Base-by-base conservation (phyloP, 768 basidiomycete genomes). In the Pisolithus tinctorius region DNA sequence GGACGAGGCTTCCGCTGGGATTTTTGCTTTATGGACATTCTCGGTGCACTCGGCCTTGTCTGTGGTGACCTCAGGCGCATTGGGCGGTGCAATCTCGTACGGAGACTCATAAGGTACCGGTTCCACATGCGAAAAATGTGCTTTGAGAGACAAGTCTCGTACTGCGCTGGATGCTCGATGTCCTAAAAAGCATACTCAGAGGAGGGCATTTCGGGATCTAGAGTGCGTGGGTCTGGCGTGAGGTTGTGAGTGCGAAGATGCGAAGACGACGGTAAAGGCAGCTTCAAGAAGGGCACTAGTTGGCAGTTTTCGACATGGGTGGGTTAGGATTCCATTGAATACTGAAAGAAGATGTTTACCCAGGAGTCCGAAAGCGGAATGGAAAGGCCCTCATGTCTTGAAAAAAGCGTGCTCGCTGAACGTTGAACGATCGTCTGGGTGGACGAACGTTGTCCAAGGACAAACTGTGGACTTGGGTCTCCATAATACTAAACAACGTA, bases 31-130 rank as follows among this genome's bases (percentile, higher is more conserved):
- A 53, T 80, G 76, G 6, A 75, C 71, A 11, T 72, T 63, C 34
- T 93, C 94, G 26, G 94, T 79, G 58, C 83, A 78, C 3, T 71
- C 75, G 0, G 70, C 75, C 60, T 82, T 78, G 63, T 84, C 81
- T n/a, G 74, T 66, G 7, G 63, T 65, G 2, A 66, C 69, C 16
- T 76, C 72, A n/a, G 77, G 66, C 40, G 76, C 73, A 30, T 72
- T 72, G 13, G 76, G 79, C 0, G 79, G 72, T 45, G 76, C 70
- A 25, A 95, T 82, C 30, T 82, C 72, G 66, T 86, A 92, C 0
- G 94, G 95, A 67, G 96, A 97, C 2, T 83, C 71, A 0, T 87
- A 54, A 8, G 92, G 90, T 55, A 91, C 78, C 0, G 95, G 94
- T 3, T 88, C 77, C 49, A 91, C 84, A 62, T 84, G 82, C n/a